Base-by-base conservation (phyloP, 2,329 filamentous ascomycete species). In the Aspergillus amoenus region DNA sequence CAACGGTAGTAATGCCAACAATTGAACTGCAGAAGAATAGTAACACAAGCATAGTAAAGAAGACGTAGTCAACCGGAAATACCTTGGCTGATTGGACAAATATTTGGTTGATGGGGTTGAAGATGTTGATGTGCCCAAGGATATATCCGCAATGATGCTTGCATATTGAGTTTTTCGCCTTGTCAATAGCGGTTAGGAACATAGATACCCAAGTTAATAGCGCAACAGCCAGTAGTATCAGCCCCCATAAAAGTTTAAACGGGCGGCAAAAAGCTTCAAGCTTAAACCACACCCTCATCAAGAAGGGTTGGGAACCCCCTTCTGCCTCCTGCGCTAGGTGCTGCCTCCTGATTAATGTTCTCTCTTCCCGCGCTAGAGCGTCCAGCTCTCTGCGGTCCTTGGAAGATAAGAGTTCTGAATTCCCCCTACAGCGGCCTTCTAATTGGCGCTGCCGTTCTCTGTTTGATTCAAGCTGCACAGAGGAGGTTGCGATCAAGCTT, bases 161-260 rank as follows among this genome's bases (percentile, higher is more conserved):
- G 83, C 94, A 99, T 61, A 95, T 79, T 3, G 93, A 97, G 78
- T 97, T 97, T 74, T 89, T 93, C 37, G 92, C 91, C 79, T 97
- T 97, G 83, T 99, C 94, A 68, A 97, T 92, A 64, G 87, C 89
- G 0, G 93, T 97, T 70, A 97, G 89, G 65, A 97, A 83, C 91
- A 99, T 97, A 12, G 91, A 96, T 8, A 88, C 83, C 83, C 91
- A 96, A 64, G 95, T 83, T 42, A 96, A 64, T 13, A 96, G 75
- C 0, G 90, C 82, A 21, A 96, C 72, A 2, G 91, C 64, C 32
- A 97, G 81, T 3, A 97, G 78, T 0, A 96, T 65, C 48, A 97
- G 79, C 13, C 94, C 94, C 2, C 91, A 89, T 13, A 97, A 74
- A 42, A 97, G 84, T 78, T 96, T 96, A 66, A 99, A 78, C 1